Base-by-base conservation (phyloP, 2,329 filamentous ascomycete genomes). In the Scedosporium minutisporum region DNA sequence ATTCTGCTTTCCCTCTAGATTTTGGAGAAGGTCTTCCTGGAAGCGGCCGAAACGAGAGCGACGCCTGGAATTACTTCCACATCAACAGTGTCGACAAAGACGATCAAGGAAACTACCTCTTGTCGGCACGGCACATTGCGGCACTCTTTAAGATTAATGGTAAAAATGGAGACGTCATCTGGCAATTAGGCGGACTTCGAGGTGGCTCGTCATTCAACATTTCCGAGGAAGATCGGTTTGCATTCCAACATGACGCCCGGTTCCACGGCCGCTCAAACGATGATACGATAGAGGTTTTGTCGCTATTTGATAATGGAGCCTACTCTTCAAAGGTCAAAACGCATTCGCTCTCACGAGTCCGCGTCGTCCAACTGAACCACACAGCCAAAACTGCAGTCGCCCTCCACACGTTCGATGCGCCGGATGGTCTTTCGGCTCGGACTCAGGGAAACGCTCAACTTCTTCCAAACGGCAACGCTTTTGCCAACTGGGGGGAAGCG, bases 401-500 rank as follows among this genome's bases (percentile, higher is more conserved):
- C 57, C 70, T 80, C 21, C 76, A 78, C 62, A 76, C 75, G 27
- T 82, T 80, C 70, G 73, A 75, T 18, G 77, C 80, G 0, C 80
- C 80, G 1, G 78, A 82, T 61, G 70, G 72, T 3, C 71, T 84
- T 6, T 71, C 77, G 0, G 77, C 80, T 25, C 78, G 76, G 55
- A 82, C 81, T 0, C 77, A 79, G 63, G 76, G 76, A 7, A 76
- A 73, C 18, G 78, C 81, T 38, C 83, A 87, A 65, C 66, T 82
- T 3, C 75, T 86, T 0, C 76, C 80, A 0, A 78, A 78, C 61
- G 79, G 79, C 44, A 80, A 83, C 63, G 77, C 78, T 6, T 71
- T 86, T 51, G 78, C 86, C 42, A 81, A 81, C 65, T 87, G 82
- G 82, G 83, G 84, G 4, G 77, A 76, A 0, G 75, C 77, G 16